Conservation (phyloP, 2,329 filamentous ascomycete species). For the Ascocoryne sarcoides region DNA sequence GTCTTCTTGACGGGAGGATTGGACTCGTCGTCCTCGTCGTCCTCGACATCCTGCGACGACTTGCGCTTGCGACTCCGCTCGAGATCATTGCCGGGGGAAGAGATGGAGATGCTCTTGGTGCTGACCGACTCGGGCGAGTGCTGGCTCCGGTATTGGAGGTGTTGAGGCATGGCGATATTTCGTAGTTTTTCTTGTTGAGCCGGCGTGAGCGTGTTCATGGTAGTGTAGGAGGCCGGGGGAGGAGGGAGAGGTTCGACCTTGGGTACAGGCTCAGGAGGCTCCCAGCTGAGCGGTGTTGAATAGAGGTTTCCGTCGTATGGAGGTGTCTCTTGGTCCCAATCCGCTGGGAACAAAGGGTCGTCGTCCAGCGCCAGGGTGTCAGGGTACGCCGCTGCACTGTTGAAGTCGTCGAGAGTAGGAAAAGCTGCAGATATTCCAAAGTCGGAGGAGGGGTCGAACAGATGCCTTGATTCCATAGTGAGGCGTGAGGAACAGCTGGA, state of each 20-base stretch:
- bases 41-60: slow-evolving; percentile 48
- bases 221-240: slow-evolving; percentile 13
- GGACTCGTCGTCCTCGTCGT: slow-evolving; percentile 52
- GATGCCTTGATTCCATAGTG: slow-evolving; percentile 16
- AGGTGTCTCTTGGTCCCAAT: slow-evolving; percentile 25
- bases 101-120: slow-evolving; percentile 38
- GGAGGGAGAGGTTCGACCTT: slow-evolving; percentile 19
- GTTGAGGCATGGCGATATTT: slow-evolving; percentile 55
- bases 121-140: slow-evolving; percentile 49
- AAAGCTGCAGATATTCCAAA: slow-evolving; percentile 21
- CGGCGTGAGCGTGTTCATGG: slow-evolving; percentile 40
- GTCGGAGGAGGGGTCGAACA: slow-evolving; percentile 20
- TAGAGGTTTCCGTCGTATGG: slow-evolving; percentile 20
- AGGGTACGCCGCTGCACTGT: slow-evolving; percentile 18
- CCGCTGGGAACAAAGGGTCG: slow-evolving; percentile 20
- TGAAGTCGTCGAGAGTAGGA: slow-evolving; percentile 16
- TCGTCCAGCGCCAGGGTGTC: slow-evolving; percentile 22
- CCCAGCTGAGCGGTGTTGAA: slow-evolving; percentile 27
- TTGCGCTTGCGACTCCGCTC: slow-evolving; percentile 58
- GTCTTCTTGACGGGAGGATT: slow-evolving; percentile 71
- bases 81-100: slow-evolving; percentile 51
- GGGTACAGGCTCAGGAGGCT: slow-evolving; percentile 17
- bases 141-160: slow-evolving; percentile 42
- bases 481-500: neutral
- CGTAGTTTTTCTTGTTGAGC: slow-evolving; percentile 53